Evolutionary conservation across 768 basidiomycete genomes (phyloP), one percentile per base, ranked within the genome.

Genomic region (Tylopilus felleus): DNA sequence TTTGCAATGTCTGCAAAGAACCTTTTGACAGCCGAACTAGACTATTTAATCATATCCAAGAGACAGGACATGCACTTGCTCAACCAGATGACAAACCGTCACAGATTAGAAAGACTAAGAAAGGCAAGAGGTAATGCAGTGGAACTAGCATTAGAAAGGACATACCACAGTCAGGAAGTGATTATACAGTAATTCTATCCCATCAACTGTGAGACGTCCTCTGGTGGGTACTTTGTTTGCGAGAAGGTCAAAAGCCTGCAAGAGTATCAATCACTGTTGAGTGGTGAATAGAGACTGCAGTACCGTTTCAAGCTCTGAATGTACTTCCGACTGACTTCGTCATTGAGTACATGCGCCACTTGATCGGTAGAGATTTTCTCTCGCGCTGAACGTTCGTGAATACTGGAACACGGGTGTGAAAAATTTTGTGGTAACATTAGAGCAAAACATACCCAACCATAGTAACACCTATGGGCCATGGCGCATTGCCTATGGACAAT

Each of bases 391-490:
- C 97, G 90, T 71, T 97, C 97, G 74, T 99, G 97, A 52, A 98
- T 97, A 75, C 94, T 90, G 55, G 46, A 27, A 42, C 49, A 12
- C 28, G 43, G 4, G 17, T 56, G 17, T 56, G 27, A 25, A 1
- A 40, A 38, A 29, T 38, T 17, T 28, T 29, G 3, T 4, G 4
- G 36, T 21, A 23, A 25, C 1, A 14, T 13, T 21, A 22, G 14
- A 39, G 27, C 41, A 50, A 38, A 12, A 77, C 86, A 36, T 72
- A 93, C 93, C 93, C 95, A 75, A 98, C 97, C 90, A 96, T 96
- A 56, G 97, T 99, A 9, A 99, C 97, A 40, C 97, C 97, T 65
- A 99, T 99, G 2, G 97, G 97, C 97, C 97, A 99, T 3, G 97
- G 95, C 0, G 97, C 96, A 64, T 97, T 99, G 31, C 97, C 97